phyloP scores from a whole-genome alignment of 352 stramenopile species.

The Globisporangium acanthophoron region DNA sequence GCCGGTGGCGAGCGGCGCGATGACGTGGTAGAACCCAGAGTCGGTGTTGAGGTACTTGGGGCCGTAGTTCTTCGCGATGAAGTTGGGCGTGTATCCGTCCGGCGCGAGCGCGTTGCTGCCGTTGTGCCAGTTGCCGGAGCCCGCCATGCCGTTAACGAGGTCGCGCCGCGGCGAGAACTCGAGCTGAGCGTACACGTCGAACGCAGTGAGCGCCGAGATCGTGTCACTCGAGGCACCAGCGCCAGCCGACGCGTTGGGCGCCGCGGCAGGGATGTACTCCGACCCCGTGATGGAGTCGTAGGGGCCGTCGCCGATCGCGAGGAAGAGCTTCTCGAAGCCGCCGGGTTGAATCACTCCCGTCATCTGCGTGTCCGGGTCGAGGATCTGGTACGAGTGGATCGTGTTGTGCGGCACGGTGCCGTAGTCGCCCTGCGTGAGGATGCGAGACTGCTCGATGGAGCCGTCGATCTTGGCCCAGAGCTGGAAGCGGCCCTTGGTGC shows the following conservation, averaged over 20 bases:
- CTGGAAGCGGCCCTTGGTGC: slow-evolving; percentile 41
- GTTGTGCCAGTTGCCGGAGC: slow-evolving; percentile 47
- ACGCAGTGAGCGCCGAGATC: slow-evolving; percentile 34
- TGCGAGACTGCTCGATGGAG: slow-evolving; percentile 32
- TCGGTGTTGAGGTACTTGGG: slow-evolving; percentile 55
- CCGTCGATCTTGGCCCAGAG: slow-evolving; percentile 36
- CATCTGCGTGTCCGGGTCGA: slow-evolving; percentile 53
- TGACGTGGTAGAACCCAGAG: slow-evolving; percentile 42
- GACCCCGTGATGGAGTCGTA: slow-evolving; percentile 39
- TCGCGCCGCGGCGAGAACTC: slow-evolving; percentile 35
- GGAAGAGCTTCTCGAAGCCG: slow-evolving; percentile 47
- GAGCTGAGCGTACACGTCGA: slow-evolving; percentile 44
- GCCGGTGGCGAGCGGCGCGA: slow-evolving; percentile 39
- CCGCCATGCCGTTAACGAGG: slow-evolving; percentile 32
- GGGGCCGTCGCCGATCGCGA: slow-evolving; percentile 32
- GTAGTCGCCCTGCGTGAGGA: slow-evolving; percentile 49
- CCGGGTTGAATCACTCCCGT: slow-evolving; percentile 50
- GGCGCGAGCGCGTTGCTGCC: slow-evolving; percentile 34
- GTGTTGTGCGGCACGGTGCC: slow-evolving; percentile 52
- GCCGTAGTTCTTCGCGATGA: slow-evolving; percentile 49
- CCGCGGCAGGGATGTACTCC: slow-evolving; percentile 34
- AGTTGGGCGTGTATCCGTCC: slow-evolving; percentile 41
- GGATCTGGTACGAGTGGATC: slow-evolving; percentile 49
- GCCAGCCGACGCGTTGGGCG: slow-evolving; percentile 21
- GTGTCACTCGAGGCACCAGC: slow-evolving; percentile 24